Evolutionary conservation across 2,329 filamentous ascomycete species (phyloP).

Genomic region (Claviceps paspali): DNA sequence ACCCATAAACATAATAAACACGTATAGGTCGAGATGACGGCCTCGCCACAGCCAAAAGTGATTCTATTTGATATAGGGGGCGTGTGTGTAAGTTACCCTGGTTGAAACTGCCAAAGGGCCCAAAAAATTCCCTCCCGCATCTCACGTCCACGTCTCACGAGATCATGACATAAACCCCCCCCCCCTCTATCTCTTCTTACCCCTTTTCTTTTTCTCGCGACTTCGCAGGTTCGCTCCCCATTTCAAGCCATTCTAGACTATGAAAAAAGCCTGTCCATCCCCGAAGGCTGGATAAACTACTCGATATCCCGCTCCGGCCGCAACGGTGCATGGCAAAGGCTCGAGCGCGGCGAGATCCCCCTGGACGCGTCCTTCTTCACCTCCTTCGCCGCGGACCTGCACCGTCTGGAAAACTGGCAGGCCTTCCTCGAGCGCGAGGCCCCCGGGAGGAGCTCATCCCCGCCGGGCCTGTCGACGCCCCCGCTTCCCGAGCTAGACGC

Average conservation of each 20-base stretch:
- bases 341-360: constrained; percentile 71
- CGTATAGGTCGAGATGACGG: constrained; percentile 28
- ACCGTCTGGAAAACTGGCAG: constrained; percentile 50
- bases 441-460: no score
- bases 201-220: no score
- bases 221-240: constrained; percentile 80
- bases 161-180: no score
- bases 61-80: constrained; percentile 92
- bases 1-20: no score
- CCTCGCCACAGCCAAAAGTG: constrained; percentile 46
- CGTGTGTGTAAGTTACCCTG: constrained; percentile 70
- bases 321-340: constrained; percentile 69
- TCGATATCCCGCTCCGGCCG: constrained; percentile 69
- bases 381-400: constrained; percentile 62
- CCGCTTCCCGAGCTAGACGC: constrained; percentile 60
- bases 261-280: constrained; percentile 60
- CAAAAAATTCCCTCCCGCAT: no score
- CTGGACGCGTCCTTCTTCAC: constrained; percentile 63
- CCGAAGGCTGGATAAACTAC: constrained; percentile 81
- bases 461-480: no score
- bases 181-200: no score
- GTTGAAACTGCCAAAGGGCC: no score
- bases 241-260: constrained; percentile 91
- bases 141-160: no score
- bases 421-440: constrained; percentile 39